Percentiles rank a stretch among this genome's conserved stretches.
These are phyloP conservation scores for Loxodes magnus DNA, from an alignment of 73 alveolate species.

Conservation along the genomic window DNA sequence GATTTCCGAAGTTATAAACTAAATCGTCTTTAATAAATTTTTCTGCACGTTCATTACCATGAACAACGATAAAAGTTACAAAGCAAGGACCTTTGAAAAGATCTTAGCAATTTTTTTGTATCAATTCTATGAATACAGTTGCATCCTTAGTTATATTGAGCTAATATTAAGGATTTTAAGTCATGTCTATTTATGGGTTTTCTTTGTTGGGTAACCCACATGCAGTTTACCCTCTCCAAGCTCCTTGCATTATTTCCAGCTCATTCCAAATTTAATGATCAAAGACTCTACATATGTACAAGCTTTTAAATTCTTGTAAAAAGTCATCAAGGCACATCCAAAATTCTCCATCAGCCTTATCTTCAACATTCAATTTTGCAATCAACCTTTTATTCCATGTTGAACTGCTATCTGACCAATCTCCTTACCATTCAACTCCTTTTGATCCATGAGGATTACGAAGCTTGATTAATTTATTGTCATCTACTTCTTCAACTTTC, in stretches of 20 bases:
- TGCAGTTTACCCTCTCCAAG: conserved; percentile 58
- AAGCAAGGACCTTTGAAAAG: conserved; percentile 50
- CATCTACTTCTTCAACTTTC: conserved; percentile 34
- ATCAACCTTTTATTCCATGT: conserved; percentile 50
- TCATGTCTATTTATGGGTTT: conserved; percentile 33
- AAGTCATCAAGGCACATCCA: conserved; percentile 64
- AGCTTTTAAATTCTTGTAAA: conserved; percentile 29
- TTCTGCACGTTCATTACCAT: conserved; percentile 14
- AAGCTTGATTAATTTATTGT: conserved; percentile 29
- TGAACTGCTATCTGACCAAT: conserved; percentile 68
- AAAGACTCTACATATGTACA: conserved; percentile 49
- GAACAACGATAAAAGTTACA: conserved; percentile 36
- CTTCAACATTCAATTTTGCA: conserved; percentile 31
- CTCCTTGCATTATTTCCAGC: conserved; percentile 21
- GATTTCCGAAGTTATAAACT: too few relatives aligned
- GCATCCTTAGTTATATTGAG: conserved; percentile 37
- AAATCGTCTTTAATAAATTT: conserved; percentile 1
- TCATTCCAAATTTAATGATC: conserved; percentile 24
- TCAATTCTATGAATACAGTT: conserved; percentile 32
- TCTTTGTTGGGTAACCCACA: conserved; percentile 54
- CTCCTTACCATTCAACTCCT: conserved; percentile 82
- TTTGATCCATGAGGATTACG: conserved; percentile 73
- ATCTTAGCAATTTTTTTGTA: conserved; percentile 26
- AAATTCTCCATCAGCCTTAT: conserved; percentile 50
- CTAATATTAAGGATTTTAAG: conserved; percentile 38